These are phyloP conservation scores for Cercospora citrullina DNA, from an alignment of 2,329 filamentous ascomycete genomes.

Conservation along the genomic window DNA sequence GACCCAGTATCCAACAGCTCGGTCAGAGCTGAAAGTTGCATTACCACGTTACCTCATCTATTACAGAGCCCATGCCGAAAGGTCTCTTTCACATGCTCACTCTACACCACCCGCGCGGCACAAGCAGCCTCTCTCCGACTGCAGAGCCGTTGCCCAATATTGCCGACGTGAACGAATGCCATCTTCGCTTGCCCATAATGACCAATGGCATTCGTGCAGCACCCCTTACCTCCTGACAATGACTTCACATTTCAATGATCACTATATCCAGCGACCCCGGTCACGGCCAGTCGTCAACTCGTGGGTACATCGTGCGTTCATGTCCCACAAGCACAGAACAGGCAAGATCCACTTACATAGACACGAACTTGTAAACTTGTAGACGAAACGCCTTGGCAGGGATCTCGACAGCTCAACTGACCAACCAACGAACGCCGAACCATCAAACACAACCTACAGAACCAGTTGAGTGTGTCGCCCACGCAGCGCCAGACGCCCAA, in stretches of 20 bases:
- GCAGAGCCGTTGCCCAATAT: background rate
- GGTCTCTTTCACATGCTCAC: background rate
- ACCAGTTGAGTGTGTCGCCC: background rate
- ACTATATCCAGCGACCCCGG: background rate
- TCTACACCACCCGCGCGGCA: background rate
- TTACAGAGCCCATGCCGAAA: background rate
- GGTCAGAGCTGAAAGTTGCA: background rate
- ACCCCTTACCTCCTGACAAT: background rate
- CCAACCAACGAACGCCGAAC: background rate
- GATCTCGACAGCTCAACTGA: background rate
- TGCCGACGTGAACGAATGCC: background rate
- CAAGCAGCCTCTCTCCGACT: background rate
- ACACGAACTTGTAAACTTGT: background rate
- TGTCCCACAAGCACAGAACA: background rate
- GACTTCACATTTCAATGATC: background rate
- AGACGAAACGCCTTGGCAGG: background rate
- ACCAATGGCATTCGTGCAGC: background rate
- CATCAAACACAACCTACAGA: background rate
- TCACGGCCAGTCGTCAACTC: background rate
- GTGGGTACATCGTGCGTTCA: background rate
- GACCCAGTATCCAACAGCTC: background rate
- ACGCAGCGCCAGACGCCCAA: background rate
- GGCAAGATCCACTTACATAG: background rate
- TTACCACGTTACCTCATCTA: background rate
- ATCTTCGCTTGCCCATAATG: background rate